Evolutionary conservation across 495 filamentous ascomycete species (phyloP).

Genomic region (Trichocladium antarcticum): DNA sequence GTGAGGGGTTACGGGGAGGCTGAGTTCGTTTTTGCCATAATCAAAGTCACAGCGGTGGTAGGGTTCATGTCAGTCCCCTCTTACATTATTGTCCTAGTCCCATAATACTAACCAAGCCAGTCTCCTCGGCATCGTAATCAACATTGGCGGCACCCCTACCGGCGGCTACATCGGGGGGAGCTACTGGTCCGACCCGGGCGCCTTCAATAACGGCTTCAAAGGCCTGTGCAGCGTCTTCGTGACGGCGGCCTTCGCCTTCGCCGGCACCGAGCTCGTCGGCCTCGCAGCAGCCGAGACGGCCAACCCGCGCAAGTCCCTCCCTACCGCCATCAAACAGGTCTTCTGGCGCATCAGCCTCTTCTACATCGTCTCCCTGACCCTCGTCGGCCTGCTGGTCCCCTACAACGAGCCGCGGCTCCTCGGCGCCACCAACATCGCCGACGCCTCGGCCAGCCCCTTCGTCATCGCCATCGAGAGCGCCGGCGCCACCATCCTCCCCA

Average conservation of each 20-base stretch:
- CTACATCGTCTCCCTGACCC: conserved; percentile 64
- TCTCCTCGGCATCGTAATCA: conserved; percentile 68
- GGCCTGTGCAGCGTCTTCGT: conserved; percentile 89
- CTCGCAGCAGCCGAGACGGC: conserved; percentile 81
- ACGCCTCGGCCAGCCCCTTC: conserved; percentile 73
- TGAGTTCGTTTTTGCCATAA: conserved; percentile 75
- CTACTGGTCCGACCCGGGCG: conserved; percentile 74
- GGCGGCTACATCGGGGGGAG: conserved; percentile 73
- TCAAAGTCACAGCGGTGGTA: conserved; percentile 80
- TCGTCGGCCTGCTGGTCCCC: conserved; percentile 67
- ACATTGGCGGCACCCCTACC: conserved; percentile 64
- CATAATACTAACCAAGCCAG: conserved; percentile 24
- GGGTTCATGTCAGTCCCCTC: conserved; percentile 68
- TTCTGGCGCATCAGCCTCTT: conserved; percentile 92
- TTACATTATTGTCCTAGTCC: too few species aligned
- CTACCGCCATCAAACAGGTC: conserved; percentile 83
- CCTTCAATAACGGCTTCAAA: conserved; percentile 89
- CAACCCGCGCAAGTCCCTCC: conserved; percentile 78
- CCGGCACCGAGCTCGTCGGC: conserved; percentile 86
- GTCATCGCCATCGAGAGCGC: conserved; percentile 79
- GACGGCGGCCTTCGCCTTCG: conserved; percentile 83
- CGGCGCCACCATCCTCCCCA: conserved; percentile 61
- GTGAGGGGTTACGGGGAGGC: conserved; percentile 85
- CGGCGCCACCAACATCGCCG: conserved; percentile 39
- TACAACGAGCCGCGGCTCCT: conserved; percentile 55